Base-by-base conservation (phyloP, 805 yeast genomes). In the Yamadazyma takamatsuzukensis region DNA sequence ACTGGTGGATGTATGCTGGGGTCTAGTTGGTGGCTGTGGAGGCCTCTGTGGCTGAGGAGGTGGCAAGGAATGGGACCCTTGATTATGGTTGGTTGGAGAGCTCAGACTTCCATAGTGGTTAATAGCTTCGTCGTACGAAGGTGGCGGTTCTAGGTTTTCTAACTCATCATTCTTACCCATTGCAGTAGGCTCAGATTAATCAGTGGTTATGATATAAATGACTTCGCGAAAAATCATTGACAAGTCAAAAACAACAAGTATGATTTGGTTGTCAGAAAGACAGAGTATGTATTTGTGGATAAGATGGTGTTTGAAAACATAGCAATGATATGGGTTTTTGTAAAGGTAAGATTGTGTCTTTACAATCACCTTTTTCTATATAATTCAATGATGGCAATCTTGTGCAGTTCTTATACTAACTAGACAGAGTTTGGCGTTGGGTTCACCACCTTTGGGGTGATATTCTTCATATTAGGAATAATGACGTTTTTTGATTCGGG, bases 401-500 rank as follows among this genome's bases (percentile, higher is more conserved):
- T 7, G 8, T 10, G 13, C 27, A 9, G 13, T 13, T 7, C 4
- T n/a, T 3, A n/a, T 43, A 48, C 56, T 53, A 54, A 50, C 55
- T n/a, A 15, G 25, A 11, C 40, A 85, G 95, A 88, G 60, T 79
- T 82, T 50, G 97, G 97, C 22, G 96, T 86, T 13, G 96, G 86
- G 2, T 82, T 88, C 68, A 85, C 96, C 4, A 88, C 94, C 12
- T 83, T 82, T 21, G 96, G 95, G 6, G 74, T 81, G 30, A 51
- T 83, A 16, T 80, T 87, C 53, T 83, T 93, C 57, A 50, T 85
- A 4, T 64, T 90, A 14, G 98, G 98, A 5, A 72, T 90, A 18
- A 48, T 88, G 49, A 76, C 95, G 12, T 78, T 90, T 43, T 93
- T 93, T 52, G 97, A 93, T 53, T 70, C 95, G 6, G 89, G 94